phyloP scores from a whole-genome alignment of 345 rosid genomes.

The Zanthoxylum bungeanum region DNA sequence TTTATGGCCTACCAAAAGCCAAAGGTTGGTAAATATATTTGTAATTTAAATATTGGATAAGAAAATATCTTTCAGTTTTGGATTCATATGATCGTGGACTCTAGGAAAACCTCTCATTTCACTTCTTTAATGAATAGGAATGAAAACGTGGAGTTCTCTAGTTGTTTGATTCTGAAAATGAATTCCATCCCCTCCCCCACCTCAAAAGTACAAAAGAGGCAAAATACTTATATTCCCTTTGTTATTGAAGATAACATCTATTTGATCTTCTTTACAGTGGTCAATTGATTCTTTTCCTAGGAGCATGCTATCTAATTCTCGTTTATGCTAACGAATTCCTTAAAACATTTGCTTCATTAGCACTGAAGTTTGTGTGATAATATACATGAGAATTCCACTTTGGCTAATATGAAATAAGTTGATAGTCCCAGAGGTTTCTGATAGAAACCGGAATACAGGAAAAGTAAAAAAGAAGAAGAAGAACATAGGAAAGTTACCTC shows the following conservation, averaged over 20 bases:
- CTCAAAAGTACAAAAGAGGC: not conserved
- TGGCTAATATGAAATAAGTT: not conserved
- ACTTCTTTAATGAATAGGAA: not conserved
- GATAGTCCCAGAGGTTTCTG: not conserved
- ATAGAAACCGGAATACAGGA: not conserved
- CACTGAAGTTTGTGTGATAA: not conserved
- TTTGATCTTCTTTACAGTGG: not conserved
- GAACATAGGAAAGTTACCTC: not conserved
- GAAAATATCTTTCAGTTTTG: constrained; percentile 7
- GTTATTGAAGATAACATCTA: not conserved
- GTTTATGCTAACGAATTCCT: not conserved
- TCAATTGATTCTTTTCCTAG: not conserved
- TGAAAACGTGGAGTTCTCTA: not conserved
- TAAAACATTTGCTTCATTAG: no score
- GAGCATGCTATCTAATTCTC: not conserved
- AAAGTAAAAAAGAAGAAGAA: not conserved
- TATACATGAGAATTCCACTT: not conserved
- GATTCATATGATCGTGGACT: constrained; percentile 4
- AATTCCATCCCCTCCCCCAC: not conserved
- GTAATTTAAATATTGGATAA: constrained; percentile 13
- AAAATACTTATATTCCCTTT: not conserved
- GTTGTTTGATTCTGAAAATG: not conserved
- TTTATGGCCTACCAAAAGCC: no score
- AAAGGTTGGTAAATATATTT: not conserved
- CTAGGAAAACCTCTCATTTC: constrained; percentile 1